These are phyloP conservation scores for Graphilbum sp. DNA, from an alignment of 2,329 filamentous ascomycete genomes.

Conservation along the genomic window DNA sequence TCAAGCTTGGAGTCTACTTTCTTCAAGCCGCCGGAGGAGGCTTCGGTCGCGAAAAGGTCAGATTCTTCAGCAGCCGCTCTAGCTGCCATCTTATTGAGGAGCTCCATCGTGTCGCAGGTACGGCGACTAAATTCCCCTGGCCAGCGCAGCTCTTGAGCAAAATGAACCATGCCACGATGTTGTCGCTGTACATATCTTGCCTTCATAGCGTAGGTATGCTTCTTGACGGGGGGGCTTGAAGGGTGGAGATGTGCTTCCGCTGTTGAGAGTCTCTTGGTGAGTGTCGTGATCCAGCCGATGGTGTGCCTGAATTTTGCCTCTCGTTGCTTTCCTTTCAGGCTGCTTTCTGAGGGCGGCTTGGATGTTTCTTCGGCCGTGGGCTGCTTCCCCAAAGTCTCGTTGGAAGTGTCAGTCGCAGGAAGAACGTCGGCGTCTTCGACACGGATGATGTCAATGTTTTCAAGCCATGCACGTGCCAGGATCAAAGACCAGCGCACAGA, in stretches of 20 bases:
- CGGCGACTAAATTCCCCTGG: conserved; percentile 24
- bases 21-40: not conserved
- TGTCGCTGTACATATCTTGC: conserved; percentile 42
- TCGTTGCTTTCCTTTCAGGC: not conserved
- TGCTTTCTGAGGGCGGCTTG: no score
- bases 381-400: not conserved
- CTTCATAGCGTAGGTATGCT: conserved; percentile 31
- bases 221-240: not conserved
- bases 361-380: not conserved
- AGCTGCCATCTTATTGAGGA: conserved; percentile 22
- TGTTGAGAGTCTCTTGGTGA: conserved; percentile 34
- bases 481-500: conserved; percentile 53
- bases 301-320: conserved; percentile 19
- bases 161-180: conserved; percentile 44
- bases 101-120: conserved; percentile 7
- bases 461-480: conserved; percentile 48
- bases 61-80: conserved; percentile 11
- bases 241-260: conserved; percentile 10
- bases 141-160: conserved; percentile 46
- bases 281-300: conserved; percentile 37
- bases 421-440: no score
- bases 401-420: not conserved
- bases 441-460: conserved; percentile 40
- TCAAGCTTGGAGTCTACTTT: conserved; percentile 2
- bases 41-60: not conserved